A percentile compares a stretch with the other conserved stretches of the same genome.
phyloP scores from a whole-genome alignment of 148 eudicot species.

The Oxyria digyna region DNA sequence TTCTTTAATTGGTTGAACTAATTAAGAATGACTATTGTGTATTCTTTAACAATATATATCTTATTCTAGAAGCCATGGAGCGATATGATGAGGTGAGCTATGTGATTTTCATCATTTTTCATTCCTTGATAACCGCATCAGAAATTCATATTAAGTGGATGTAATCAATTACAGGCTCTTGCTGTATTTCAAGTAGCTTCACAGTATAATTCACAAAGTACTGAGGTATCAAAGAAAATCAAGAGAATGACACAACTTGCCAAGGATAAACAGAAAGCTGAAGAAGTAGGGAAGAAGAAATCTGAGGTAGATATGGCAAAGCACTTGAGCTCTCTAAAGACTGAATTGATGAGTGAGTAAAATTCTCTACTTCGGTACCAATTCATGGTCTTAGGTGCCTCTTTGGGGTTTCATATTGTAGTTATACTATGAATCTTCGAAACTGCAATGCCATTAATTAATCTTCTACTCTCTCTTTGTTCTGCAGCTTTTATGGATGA shows the following conservation, averaged over 20 bases:
- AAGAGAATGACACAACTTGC: conserved; percentile 70
- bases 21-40: no score
- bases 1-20: no score
- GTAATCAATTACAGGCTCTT: conserved; percentile 46
- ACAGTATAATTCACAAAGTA: conserved; percentile 71
- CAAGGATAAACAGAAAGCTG: conserved; percentile 59
- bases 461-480: neutral
- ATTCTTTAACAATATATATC: no score
- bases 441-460: neutral
- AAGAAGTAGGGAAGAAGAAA: conserved; percentile 69
- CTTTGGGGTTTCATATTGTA: neutral
- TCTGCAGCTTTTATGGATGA: conserved; percentile 93
- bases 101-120: neutral
- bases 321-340: conserved; percentile 49
- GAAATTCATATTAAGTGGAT: neutral
- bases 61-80: conserved; percentile 89
- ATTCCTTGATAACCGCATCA: neutral
- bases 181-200: conserved; percentile 65
- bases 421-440: neutral
- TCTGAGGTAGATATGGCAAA: conserved; percentile 72
- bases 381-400: no score
- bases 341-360: conserved; percentile 57
- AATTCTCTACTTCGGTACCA: neutral
- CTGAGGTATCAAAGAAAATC: conserved; percentile 82
- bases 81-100: conserved; percentile 66